Base-by-base conservation (phyloP, 495 filamentous ascomycete genomes). In the Hypoxylon rickii region DNA sequence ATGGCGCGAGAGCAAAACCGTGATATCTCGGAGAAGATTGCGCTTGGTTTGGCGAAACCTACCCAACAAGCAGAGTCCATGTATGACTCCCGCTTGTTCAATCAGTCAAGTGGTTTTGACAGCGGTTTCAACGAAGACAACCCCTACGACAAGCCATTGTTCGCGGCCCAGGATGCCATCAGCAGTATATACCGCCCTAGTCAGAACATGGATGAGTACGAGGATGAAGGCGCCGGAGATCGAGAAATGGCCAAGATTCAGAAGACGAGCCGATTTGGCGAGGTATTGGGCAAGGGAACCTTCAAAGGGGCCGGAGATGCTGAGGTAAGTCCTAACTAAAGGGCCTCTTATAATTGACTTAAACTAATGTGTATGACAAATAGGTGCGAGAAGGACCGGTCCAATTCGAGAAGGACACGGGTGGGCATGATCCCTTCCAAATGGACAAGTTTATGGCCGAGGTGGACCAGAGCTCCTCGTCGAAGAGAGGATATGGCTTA, bases 11-110 rank as follows among this genome's bases (percentile, higher is more conserved):
- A 97, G 69, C 94, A 97, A 74, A 89, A 94, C 61, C 90, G 94
- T 58, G 94, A 99, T 72, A 96, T 99, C 58, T 93, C 89, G 11
- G 94, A 99, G 73, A 97, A 97, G 76, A 90, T 99, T 13, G 94
- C 94, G 7, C 80, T 99, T 10, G 94, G 94, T 18, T 75, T 99
- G 31, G 94, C 94, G 18, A 99, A 97, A 72, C 94, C 94, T 4
- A 96, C 95, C 1, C 86, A 90, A 70, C 87, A 84, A 10, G 84
- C 83, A 10, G 94, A 97, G 70, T 79, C 88, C 16, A 97, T 97
- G 94, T 99, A 90, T 77, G 94, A 99, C 72, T 95, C 90, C 2
- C 83, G 94, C 41, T 74, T 99, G 33, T 99, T 99, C 75, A 96
- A 97, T 72, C 91, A 95, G 74, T 88, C 83, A 15, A 89, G 86